Evolutionary conservation across 2,329 filamentous ascomycete species (phyloP).

Genomic region (Arthrinium phaeospermum): DNA sequence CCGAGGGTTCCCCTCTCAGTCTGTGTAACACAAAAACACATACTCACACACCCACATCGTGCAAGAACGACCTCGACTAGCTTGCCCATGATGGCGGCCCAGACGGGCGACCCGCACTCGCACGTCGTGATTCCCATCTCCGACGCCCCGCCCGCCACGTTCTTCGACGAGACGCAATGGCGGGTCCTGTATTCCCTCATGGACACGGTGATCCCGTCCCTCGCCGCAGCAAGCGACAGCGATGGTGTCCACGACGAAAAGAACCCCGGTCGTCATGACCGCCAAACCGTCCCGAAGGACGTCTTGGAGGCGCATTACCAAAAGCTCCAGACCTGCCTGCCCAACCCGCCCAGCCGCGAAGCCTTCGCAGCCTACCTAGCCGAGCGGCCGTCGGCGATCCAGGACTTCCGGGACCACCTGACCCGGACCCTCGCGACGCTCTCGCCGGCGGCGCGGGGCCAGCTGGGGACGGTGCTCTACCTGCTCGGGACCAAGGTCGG

Average conservation of each 20-base stretch:
- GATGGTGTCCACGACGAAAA: conserved; percentile 23
- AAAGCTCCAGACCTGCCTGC: conserved; percentile 28
- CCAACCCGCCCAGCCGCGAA: conserved; percentile 30
- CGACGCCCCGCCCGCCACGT: conserved; percentile 16
- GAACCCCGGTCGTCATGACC: conserved; percentile 22
- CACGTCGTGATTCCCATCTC: conserved; percentile 19
- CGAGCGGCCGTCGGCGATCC: conserved; percentile 47
- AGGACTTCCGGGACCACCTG: conserved; percentile 49
- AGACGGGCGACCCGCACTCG: not conserved
- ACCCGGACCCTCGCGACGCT: conserved; percentile 30
- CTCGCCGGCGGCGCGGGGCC: conserved; percentile 6
- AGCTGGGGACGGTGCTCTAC: conserved; percentile 17
- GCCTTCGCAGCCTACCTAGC: conserved; percentile 45
- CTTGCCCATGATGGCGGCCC: not conserved
- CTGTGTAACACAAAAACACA: not conserved
- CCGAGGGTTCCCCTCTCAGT: not conserved
- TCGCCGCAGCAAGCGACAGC: conserved; percentile 37
- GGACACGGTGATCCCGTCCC: conserved; percentile 50
- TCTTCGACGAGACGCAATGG: conserved; percentile 42
- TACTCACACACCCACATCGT: not conserved
- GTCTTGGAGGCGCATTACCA: conserved; percentile 43
- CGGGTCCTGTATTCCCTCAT: conserved; percentile 40
- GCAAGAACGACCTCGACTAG: not conserved
- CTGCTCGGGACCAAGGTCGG: conserved; percentile 50
- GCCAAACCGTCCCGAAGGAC: conserved; percentile 39